Conservation (phyloP, 1,284 basidiomycete species). For the Trametes versicolor region DNA sequence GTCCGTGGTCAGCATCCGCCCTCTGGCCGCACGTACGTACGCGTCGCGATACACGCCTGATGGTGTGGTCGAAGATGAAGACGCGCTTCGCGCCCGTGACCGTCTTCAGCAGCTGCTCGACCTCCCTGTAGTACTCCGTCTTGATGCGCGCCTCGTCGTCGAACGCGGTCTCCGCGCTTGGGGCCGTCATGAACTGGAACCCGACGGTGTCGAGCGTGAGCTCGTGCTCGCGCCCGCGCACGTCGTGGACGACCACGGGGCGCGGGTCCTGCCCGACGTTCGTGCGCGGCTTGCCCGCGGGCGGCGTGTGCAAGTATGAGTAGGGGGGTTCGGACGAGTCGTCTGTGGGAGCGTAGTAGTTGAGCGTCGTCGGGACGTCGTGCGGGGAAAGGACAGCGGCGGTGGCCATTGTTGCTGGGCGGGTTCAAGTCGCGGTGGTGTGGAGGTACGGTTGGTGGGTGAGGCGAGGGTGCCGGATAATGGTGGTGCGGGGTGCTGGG, state of each 20-base stretch:
- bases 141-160: slow-evolving; percentile 51
- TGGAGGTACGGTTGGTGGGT: background rate
- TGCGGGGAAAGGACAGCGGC: slow-evolving; percentile 36
- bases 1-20: background rate
- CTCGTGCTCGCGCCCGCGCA: slow-evolving; percentile 44
- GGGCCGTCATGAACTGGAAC: slow-evolving; percentile 14
- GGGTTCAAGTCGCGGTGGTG: background rate
- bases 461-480: background rate
- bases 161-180: slow-evolving; percentile 51
- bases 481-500: background rate
- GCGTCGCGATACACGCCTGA: slow-evolving; percentile 4
- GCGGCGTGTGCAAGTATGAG: slow-evolving; percentile 36
- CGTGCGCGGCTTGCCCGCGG: slow-evolving; percentile 29
- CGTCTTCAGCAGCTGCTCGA: slow-evolving; percentile 54
- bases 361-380: slow-evolving; percentile 42
- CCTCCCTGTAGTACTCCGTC: slow-evolving; percentile 43
- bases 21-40: too few relatives aligned
- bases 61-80: slow-evolving; percentile 48
- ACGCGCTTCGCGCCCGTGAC: slow-evolving; percentile 52
- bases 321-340: slow-evolving; percentile 32
- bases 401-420: slow-evolving; percentile 37
- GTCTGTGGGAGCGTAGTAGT: slow-evolving; percentile 41
- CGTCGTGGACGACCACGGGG: slow-evolving; percentile 39
- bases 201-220: slow-evolving; percentile 46
- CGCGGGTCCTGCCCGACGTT: slow-evolving; percentile 39